Base-by-base conservation (phyloP, 352 stramenopile species). In the Pythium sp. region DNA sequence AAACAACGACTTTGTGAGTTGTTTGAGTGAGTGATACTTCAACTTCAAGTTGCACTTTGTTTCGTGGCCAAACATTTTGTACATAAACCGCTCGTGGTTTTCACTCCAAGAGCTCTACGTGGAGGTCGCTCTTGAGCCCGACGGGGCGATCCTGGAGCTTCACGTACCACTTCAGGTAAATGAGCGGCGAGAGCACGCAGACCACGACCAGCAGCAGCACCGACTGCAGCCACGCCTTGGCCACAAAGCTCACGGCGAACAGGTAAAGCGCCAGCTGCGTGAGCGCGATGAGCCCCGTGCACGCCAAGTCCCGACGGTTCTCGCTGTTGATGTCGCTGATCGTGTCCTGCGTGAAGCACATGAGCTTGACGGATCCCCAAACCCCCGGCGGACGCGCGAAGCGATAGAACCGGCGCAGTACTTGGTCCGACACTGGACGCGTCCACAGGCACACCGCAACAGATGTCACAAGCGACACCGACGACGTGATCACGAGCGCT, bases 141-240 rank as follows among this genome's bases (percentile, higher is more conserved):
- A 89, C 74, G 7, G 83, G 80, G 4, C 73, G 77, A 65, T 87
- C 77, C 69, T 87, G 74, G 46, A 93, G 71, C 64, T 91, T 84
- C 22, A 79, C 71, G 64, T 87, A 93, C 85, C 85, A 93, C 58
- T 93, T 87, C n/a, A 82, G 78, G 72, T 90, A 91, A 54, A 93
- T 90, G 18, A 87, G 34, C 2, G 85, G 81, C 9, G 78, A 59
- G 2, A 84, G 72, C 22, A 84, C 60, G 32, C 67, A 65, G 59
- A 93, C 43, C 11, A 87, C 58, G 4, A 51, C 58, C 28, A 73
- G 62, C 43, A 93, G 74, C 46, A 89, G 70, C 4, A 79, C 63
- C 2, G 76, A 77, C 71, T 93, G 85, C 14, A 60, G 69, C 85
- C 82, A 90, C 24, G 80, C 85, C 54, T 84, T 85, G 28, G 78